Evolutionary conservation across 225 moss, liverwort and hornwort genomes (phyloP).

Genomic region (Pleurozium schreberi): DNA sequence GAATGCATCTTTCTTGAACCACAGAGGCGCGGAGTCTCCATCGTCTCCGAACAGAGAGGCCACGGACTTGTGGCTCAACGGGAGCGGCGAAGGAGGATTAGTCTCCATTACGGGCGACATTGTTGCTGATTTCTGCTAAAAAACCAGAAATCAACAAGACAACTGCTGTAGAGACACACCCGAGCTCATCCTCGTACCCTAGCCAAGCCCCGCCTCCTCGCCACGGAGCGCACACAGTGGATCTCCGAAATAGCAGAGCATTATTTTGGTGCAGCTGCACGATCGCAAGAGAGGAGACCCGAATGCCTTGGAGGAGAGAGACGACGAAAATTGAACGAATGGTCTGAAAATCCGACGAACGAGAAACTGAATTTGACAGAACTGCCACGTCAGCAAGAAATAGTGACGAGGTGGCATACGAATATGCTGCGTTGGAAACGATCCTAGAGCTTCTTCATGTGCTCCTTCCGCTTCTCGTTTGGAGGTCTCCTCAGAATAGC

Average conservation of each 20-base stretch:
- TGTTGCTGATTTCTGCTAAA: not conserved
- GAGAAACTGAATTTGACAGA: not conserved
- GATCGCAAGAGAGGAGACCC: no score
- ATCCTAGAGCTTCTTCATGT: not conserved
- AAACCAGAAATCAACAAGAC: not conserved
- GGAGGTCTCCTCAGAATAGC: not conserved
- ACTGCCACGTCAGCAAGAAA: not conserved
- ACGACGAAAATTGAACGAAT: not conserved
- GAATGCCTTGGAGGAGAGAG: not conserved
- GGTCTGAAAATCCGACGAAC: not conserved
- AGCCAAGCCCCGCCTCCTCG: not conserved
- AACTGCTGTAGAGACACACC: not conserved
- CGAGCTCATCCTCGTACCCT: constrained; percentile 8
- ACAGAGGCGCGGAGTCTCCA: constrained; percentile 60
- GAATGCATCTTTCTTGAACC: constrained; percentile 94
- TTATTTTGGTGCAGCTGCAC: not conserved
- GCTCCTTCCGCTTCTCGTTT: not conserved
- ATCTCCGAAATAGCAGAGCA: not conserved
- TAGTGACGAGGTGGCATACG: not conserved
- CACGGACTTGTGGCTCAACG: constrained; percentile 44
- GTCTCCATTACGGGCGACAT: constrained; percentile 20
- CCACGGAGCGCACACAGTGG: not conserved
- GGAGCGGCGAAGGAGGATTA: constrained; percentile 12
- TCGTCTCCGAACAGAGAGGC: constrained; percentile 72
- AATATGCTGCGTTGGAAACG: not conserved